These are phyloP conservation scores for Anaeromyces robustus DNA, from an alignment of 192 early-diverging fungal species.

Conservation along the genomic window DNA sequence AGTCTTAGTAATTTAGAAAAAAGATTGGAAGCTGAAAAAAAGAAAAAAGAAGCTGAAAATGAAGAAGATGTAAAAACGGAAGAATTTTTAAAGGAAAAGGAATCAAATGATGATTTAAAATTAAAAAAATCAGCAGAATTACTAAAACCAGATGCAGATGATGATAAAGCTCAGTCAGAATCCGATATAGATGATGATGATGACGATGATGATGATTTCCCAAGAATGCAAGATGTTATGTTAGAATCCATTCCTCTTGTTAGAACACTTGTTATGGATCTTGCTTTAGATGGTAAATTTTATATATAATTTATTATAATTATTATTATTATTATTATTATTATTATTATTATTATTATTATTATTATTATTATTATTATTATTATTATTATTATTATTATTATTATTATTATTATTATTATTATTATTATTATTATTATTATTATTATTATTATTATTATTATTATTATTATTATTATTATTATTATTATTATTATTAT, in stretches of 20 bases:
- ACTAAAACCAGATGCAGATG: slow-evolving; percentile 3
- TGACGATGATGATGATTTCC: slow-evolving; percentile 41
- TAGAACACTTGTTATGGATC: slow-evolving; percentile 63
- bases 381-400: background rate
- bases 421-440: background rate
- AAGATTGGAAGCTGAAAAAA: background rate
- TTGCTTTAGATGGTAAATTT: slow-evolving; percentile 59
- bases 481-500: background rate
- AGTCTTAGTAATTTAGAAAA: background rate
- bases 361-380: background rate
- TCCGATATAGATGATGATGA: background rate
- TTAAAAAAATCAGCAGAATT: background rate
- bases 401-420: background rate
- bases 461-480: background rate
- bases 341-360: background rate
- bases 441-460: background rate
- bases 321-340: too few species aligned
- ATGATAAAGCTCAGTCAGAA: slow-evolving; percentile 28
- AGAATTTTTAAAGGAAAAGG: too few species aligned
- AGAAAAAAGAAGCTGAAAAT: slow-evolving; percentile 17
- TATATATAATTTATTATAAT: background rate
- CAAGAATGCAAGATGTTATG: slow-evolving; percentile 59
- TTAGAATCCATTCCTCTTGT: slow-evolving; percentile 68
- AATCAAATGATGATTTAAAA: slow-evolving; percentile 13
- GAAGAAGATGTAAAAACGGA: slow-evolving; percentile 38